Percentiles rank a stretch among this genome's conserved stretches.
These are phyloP conservation scores for Penicillium sp. DNA, from an alignment of 2,329 filamentous ascomycete genomes.

Conservation along the genomic window DNA sequence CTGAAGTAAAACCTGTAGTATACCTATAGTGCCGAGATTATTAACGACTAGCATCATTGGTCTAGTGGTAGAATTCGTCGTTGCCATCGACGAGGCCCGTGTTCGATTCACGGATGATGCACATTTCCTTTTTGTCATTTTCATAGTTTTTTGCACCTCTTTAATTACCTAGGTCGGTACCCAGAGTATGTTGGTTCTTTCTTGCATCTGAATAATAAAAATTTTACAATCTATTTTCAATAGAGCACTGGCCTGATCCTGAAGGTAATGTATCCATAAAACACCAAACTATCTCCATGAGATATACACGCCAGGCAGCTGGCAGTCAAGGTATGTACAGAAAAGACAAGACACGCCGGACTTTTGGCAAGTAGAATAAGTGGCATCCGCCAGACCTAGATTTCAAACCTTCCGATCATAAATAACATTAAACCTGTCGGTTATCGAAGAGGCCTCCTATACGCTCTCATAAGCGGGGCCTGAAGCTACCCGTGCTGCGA, in stretches of 20 bases:
- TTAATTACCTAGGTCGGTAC: too few relatives aligned
- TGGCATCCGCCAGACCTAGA: slow-evolving; percentile 1
- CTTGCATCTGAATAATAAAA: too few relatives aligned
- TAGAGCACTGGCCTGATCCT: too few relatives aligned
- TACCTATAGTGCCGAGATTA: background rate
- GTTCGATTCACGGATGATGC: slow-evolving; percentile 50
- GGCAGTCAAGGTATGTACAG: slow-evolving; percentile 5
- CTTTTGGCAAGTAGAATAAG: slow-evolving; percentile 4
- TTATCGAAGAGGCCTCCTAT: slow-evolving; percentile 14
- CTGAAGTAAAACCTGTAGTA: too few relatives aligned
- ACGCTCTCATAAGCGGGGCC: too few relatives aligned
- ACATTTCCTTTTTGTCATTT: slow-evolving; percentile 24
- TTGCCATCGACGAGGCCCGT: slow-evolving; percentile 47
- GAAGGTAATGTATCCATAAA: background rate
- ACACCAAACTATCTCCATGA: too few relatives aligned
- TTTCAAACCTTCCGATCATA: slow-evolving; percentile 7
- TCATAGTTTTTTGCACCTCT: background rate
- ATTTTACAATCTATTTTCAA: too few relatives aligned
- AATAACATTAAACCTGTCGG: slow-evolving; percentile 12
- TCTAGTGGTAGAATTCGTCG: slow-evolving; percentile 43
- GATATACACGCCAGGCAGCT: too few relatives aligned
- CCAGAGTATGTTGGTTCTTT: too few relatives aligned
- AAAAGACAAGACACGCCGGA: background rate
- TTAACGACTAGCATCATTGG: slow-evolving; percentile 36
- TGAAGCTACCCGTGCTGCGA: slow-evolving; percentile 11